Percentiles rank a stretch among this genome's conserved stretches.
phyloP scores from a whole-genome alignment of 495 filamentous ascomycete genomes.

The Collariella sp. region DNA sequence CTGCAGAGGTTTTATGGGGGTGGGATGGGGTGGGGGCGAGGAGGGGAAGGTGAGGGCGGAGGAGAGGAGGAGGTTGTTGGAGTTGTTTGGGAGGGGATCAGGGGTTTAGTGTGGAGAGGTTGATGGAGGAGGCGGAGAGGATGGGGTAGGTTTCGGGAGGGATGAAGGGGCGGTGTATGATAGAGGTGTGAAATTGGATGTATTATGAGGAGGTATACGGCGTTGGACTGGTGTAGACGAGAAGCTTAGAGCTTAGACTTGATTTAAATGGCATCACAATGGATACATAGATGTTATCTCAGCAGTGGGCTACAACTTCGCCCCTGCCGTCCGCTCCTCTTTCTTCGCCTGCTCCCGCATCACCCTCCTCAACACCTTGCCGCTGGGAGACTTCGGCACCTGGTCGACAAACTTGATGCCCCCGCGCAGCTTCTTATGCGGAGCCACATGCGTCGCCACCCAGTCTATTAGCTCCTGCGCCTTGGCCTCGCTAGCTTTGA shows the following conservation, averaged over 20 bases:
- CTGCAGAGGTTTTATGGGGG: conserved; percentile 83
- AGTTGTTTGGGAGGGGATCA: conserved; percentile 75
- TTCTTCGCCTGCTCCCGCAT: conserved; percentile 36
- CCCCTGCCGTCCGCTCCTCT: conserved; percentile 27
- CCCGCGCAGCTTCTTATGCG: conserved; percentile 69
- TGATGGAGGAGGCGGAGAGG: conserved; percentile 83
- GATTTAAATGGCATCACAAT: not conserved
- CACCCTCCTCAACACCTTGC: conserved; percentile 79
- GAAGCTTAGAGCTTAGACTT: not conserved
- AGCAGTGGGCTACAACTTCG: conserved; percentile 20
- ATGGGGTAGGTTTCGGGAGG: conserved; percentile 32
- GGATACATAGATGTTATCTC: not conserved
- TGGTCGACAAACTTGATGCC: conserved; percentile 74
- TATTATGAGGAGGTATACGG: not conserved
- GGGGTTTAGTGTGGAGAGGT: conserved; percentile 69
- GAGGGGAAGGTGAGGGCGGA: conserved; percentile 26
- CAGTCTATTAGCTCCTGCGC: conserved; percentile 55
- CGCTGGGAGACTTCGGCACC: conserved; percentile 76
- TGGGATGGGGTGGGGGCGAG: conserved; percentile 40
- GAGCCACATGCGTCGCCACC: conserved; percentile 45
- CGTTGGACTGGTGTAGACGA: not conserved
- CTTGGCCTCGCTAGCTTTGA: conserved; percentile 39
- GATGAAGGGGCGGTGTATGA: not conserved
- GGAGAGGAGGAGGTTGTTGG: conserved; percentile 57
- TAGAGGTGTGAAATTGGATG: not conserved